phyloP scores from a whole-genome alignment of 2,329 filamentous ascomycete genomes.

The Scytalidium sp. region DNA sequence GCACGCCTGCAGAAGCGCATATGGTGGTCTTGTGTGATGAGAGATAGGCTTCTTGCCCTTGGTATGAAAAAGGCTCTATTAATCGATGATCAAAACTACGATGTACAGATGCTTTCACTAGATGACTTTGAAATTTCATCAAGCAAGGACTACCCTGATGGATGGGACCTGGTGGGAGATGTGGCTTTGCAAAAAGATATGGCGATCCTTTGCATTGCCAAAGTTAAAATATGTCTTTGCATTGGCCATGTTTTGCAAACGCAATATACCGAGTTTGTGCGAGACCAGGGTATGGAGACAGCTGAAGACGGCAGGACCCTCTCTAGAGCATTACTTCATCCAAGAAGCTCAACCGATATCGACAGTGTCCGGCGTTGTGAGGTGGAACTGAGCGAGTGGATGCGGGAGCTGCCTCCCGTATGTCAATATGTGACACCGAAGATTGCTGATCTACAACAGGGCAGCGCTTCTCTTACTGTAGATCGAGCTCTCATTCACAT shows the following conservation, averaged over 20 bases:
- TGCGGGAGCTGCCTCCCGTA: conserved; percentile 63
- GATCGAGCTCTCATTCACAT: conserved; percentile 83
- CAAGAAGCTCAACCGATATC: conserved; percentile 73
- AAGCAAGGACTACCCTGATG: conserved; percentile 64
- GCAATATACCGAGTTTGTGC: conserved; percentile 84
- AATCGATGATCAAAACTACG: conserved; percentile 87
- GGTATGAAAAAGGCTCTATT: conserved; percentile 88
- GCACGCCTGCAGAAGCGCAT: conserved; percentile 87
- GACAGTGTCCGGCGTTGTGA: conserved; percentile 76
- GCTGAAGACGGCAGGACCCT: conserved; percentile 59
- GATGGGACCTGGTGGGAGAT: conserved; percentile 69
- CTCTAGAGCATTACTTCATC: conserved; percentile 71
- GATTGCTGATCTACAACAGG: conserved; percentile 54
- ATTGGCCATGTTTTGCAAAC: conserved; percentile 84
- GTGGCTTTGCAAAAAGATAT: conserved; percentile 70
- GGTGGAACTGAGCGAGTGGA: conserved; percentile 73
- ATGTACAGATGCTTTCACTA: conserved; percentile 81
- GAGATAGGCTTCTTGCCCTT: conserved; percentile 82
- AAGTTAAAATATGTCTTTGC: conserved; percentile 81
- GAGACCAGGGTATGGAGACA: conserved; percentile 29
- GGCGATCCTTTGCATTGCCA: conserved; percentile 82
- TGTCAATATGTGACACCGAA: conserved; percentile 64
- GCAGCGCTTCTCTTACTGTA: conserved; percentile 55
- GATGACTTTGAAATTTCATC: conserved; percentile 76
- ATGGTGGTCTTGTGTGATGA: conserved; percentile 95